These are phyloP conservation scores for Apodospora peruviana DNA, from an alignment of 495 filamentous ascomycete species.

Conservation along the genomic window DNA sequence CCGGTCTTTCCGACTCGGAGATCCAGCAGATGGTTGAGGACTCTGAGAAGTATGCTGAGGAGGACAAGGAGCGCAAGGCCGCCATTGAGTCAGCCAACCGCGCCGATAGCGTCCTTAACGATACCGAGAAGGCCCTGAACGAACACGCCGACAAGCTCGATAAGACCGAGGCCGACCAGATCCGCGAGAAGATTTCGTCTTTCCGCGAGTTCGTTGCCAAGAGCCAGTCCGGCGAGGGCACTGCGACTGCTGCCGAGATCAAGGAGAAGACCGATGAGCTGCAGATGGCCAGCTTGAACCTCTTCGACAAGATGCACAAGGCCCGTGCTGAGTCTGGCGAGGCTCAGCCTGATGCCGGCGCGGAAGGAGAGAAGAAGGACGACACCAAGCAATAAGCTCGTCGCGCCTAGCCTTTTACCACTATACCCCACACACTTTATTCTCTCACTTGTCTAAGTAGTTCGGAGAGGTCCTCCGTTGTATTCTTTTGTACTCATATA, in stretches of 20 bases:
- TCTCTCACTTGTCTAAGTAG: slow-evolving; percentile 28
- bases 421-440: slow-evolving; percentile 22
- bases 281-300: slow-evolving; percentile 87
- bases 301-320: slow-evolving; percentile 99
- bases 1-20: slow-evolving; percentile 90
- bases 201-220: slow-evolving; percentile 89
- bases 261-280: slow-evolving; percentile 98
- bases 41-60: slow-evolving; percentile 91
- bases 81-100: slow-evolving; percentile 95
- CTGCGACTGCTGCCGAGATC: slow-evolving; percentile 78
- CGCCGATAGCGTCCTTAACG: slow-evolving; percentile 91
- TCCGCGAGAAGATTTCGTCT: slow-evolving; percentile 86
- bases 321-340: slow-evolving; percentile 65
- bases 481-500: slow-evolving; percentile 44
- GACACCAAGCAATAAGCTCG: slow-evolving; percentile 40
- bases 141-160: slow-evolving; percentile 93
- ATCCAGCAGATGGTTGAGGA: slow-evolving; percentile 97
- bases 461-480: slow-evolving; percentile 28
- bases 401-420: slow-evolving; percentile 12
- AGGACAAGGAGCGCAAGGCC: slow-evolving; percentile 94
- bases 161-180: slow-evolving; percentile 88
- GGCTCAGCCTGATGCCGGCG: slow-evolving; percentile 29
- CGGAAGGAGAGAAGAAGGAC: slow-evolving; percentile 83
- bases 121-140: slow-evolving; percentile 97
- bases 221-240: slow-evolving; percentile 89